Conservation (phyloP, 257 asterid species). For the Solanum etuberosum region DNA sequence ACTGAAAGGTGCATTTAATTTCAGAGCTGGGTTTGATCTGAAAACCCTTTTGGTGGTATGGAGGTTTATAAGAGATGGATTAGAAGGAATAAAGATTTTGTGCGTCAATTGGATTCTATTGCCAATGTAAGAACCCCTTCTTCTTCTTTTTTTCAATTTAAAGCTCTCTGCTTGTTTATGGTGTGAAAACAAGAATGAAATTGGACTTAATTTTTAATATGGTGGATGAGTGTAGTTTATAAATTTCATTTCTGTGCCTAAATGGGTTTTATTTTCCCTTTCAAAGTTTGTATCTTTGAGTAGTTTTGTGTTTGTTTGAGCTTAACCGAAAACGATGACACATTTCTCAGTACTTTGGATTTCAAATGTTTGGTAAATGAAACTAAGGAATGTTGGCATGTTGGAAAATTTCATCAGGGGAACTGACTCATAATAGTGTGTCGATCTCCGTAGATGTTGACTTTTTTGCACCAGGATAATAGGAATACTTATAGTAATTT, state of each 20-base stretch:
- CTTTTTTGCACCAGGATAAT: neutral
- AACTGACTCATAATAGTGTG: neutral
- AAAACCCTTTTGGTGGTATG: conserved; percentile 22
- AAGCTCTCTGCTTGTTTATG: neutral
- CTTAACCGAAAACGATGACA: neutral
- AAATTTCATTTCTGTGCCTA: neutral
- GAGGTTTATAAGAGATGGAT: conserved; percentile 93
- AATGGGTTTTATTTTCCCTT: neutral
- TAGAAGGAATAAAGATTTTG: conserved; percentile 61
- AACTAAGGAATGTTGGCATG: neutral
- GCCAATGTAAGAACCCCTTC: conserved; percentile 64
- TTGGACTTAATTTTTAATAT: neutral
- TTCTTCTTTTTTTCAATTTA: neutral
- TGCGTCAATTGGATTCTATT: conserved; percentile 72
- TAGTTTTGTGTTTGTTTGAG: neutral
- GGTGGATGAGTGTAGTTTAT: neutral
- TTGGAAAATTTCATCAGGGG: neutral
- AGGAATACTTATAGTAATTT: neutral
- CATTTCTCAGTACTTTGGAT: neutral
- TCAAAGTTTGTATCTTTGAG: neutral
- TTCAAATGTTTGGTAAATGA: neutral
- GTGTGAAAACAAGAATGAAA: neutral
- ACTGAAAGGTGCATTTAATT: neutral
- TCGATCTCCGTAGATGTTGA: neutral
- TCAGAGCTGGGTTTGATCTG: neutral